Base-by-base conservation (phyloP, 176 grass and related monocot genomes). In the Eragrostis curvula region DNA sequence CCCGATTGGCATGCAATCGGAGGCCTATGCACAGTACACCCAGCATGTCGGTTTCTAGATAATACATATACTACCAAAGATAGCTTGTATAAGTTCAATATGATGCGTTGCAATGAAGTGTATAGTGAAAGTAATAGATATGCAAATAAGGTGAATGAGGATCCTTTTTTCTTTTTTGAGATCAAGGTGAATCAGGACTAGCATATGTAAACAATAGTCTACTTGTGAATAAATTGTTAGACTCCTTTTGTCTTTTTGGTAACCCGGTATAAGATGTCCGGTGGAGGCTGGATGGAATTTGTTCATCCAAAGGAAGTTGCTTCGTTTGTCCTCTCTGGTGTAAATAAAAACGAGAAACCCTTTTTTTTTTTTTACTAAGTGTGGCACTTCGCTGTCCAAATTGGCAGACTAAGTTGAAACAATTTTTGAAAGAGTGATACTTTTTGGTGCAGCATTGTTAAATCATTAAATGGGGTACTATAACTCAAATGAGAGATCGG, bases 1-100 rank as follows among this genome's bases (percentile, higher is more conserved):
- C 58, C 96, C 93, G 9, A 99, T 96, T 52, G 96, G 90, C 29
- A 87, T 99, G 96, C 78, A 84, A 65, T 96, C 93, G 0, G 85
- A 99, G 77, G 89, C 96, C n/a, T 99, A 99, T 13, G 64, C 89
- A 42, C 93, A 94, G 43, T 99, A 99, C 32, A 36, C 32, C 32
- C 32, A 36, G 32, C 32, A 36, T 36, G 32, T 36, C 4, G 93
- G 96, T 16, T 99, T 96, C 77, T 99, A 96, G 45, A 87, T 20
- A 1, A 66, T 28, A 45, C 44, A 64, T 21, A 36, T 23, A 53
- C 15, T 6, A 65, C 45, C 58, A 65, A 40, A 39, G 9, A 71
- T 76, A 74, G 8, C 30, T 73, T 68, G 32, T 36, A 56, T 59
- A 71, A 71, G 23, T 63, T 65, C 20, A 84, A 60, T 62, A 66